These are phyloP conservation scores for Trichoderma hamatum DNA, from an alignment of 2,329 filamentous ascomycete species.

Conservation along the genomic window DNA sequence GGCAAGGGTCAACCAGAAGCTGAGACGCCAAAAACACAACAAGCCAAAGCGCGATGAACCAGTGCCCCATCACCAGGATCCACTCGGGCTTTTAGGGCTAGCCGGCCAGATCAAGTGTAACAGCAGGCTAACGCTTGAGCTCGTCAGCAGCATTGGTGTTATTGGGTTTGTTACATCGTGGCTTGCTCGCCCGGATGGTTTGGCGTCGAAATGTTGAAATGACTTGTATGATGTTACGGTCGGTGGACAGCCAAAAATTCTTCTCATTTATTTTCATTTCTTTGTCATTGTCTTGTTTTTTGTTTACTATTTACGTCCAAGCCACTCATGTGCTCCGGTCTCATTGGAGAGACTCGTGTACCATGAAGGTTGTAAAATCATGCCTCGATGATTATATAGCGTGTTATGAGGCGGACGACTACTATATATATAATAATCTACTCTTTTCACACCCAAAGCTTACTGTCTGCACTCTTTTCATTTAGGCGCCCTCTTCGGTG, in stretches of 20 bases:
- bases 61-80: constrained; percentile 62
- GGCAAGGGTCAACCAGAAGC: constrained; percentile 15
- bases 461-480: background rate
- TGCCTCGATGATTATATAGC: background rate
- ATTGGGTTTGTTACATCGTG: constrained; percentile 72
- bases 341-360: background rate
- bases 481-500: background rate
- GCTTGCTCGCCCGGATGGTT: constrained; percentile 45
- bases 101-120: constrained; percentile 66
- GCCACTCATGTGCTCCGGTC: background rate
- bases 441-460: background rate
- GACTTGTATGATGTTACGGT: background rate
- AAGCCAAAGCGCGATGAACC: constrained; percentile 14
- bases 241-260: background rate
- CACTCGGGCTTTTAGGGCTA: constrained; percentile 74
- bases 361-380: constrained; percentile 9
- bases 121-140: constrained; percentile 70
- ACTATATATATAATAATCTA: constrained; percentile 21
- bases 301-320: background rate
- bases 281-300: background rate
- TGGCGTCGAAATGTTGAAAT: constrained; percentile 2
- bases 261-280: background rate
- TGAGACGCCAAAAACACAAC: constrained; percentile 14
- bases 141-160: constrained; percentile 73
- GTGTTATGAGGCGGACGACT: background rate